These are phyloP conservation scores for Carex scoparia DNA, from an alignment of 176 grass and related monocot species.

Conservation along the genomic window DNA sequence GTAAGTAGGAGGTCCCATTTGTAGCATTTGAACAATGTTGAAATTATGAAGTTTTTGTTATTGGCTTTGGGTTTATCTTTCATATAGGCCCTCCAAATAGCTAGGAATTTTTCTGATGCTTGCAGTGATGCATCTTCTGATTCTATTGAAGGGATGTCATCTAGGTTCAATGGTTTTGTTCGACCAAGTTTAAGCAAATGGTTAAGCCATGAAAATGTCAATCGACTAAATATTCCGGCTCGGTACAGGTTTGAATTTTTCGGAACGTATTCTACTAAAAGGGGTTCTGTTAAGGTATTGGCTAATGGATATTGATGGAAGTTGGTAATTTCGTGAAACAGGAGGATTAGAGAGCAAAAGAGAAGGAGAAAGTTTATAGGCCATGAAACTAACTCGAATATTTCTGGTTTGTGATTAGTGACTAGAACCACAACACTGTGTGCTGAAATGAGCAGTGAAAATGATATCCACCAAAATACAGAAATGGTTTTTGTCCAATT, in stretches of 20 bases:
- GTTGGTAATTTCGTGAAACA: neutral
- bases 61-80: constrained; percentile 35
- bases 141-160: constrained; percentile 59
- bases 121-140: constrained; percentile 44
- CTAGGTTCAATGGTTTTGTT: constrained; percentile 53
- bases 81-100: constrained; percentile 44
- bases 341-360: constrained; percentile 31
- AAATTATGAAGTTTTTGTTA: constrained; percentile 31
- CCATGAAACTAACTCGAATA: constrained; percentile 52
- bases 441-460: constrained; percentile 47
- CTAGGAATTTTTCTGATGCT: constrained; percentile 36
- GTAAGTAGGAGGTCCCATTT: constrained; percentile 48
- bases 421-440: constrained; percentile 42
- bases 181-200: constrained; percentile 58
- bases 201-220: constrained; percentile 84
- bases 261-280: constrained; percentile 26
- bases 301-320: neutral
- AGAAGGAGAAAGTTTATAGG: constrained; percentile 50
- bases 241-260: constrained; percentile 34
- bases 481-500: constrained; percentile 25
- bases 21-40: constrained; percentile 48
- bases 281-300: constrained; percentile 35
- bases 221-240: constrained; percentile 43
- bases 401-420: neutral
- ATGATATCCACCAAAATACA: constrained; percentile 65